phyloP scores from a whole-genome alignment of 768 basidiomycete genomes.

The Tubosaeta brunneosetosa region DNA sequence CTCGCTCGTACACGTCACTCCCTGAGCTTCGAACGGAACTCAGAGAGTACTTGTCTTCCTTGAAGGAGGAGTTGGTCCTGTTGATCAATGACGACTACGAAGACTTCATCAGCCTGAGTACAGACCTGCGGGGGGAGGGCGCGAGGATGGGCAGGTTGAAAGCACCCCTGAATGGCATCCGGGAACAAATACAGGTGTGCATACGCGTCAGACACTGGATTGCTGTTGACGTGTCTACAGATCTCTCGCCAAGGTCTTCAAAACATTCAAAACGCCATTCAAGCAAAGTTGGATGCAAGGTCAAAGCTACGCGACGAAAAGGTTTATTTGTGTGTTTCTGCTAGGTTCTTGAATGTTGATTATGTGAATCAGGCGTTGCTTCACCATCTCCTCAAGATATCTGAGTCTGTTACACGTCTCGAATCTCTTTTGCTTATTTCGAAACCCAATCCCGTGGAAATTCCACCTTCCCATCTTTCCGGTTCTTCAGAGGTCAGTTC shows the following conservation, averaged over 20 bases:
- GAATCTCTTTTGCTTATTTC: slow-evolving; percentile 77
- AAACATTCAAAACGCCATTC: slow-evolving; percentile 65
- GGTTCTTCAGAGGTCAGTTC: slow-evolving; percentile 27
- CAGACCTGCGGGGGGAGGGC: slow-evolving; percentile 85
- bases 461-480: slow-evolving; percentile 28
- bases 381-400: slow-evolving; percentile 85
- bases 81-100: slow-evolving; percentile 98
- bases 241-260: slow-evolving; percentile 61
- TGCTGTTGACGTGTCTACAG: slow-evolving; percentile 22
- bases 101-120: slow-evolving; percentile 94
- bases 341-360: background rate
- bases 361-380: slow-evolving; percentile 58
- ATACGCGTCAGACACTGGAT: background rate
- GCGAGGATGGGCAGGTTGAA: slow-evolving; percentile 63
- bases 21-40: slow-evolving; percentile 86
- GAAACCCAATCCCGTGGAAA: slow-evolving; percentile 37
- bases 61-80: slow-evolving; percentile 92
- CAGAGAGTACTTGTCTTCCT: slow-evolving; percentile 70
- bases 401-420: slow-evolving; percentile 84
- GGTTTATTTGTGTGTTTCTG: slow-evolving; percentile 29
- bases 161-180: slow-evolving; percentile 60
- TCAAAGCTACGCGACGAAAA: slow-evolving; percentile 82
- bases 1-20: slow-evolving; percentile 77
- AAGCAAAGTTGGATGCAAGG: slow-evolving; percentile 72
- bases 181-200: slow-evolving; percentile 64